phyloP scores from a whole-genome alignment of 2,329 filamentous ascomycete genomes.

The Penicillium palitans region DNA sequence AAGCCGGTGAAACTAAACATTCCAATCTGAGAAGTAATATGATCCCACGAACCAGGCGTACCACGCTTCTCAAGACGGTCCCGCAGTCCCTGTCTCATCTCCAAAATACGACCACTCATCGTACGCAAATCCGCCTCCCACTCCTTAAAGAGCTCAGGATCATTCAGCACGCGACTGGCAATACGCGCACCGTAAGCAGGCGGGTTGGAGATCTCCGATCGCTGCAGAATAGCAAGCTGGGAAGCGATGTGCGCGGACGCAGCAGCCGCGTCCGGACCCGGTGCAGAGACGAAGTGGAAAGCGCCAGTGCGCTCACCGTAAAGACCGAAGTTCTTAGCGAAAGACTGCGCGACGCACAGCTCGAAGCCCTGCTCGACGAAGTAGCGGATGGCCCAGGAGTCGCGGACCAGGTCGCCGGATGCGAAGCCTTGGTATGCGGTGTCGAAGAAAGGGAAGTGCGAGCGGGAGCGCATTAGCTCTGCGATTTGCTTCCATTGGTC shows the following conservation, averaged over 20 bases:
- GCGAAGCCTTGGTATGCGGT: conserved; percentile 97
- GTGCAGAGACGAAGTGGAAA: conserved; percentile 87
- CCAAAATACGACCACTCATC: conserved; percentile 93
- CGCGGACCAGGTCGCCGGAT: conserved; percentile 79
- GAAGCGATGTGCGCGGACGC: conserved; percentile 69
- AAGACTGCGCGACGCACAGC: conserved; percentile 60
- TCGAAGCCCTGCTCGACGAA: conserved; percentile 91
- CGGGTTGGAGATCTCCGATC: conserved; percentile 96
- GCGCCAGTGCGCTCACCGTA: conserved; percentile 95
- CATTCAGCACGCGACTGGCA: conserved; percentile 80
- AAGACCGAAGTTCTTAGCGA: conserved; percentile 71
- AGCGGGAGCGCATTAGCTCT: conserved; percentile 69
- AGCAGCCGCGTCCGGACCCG: conserved; percentile 64
- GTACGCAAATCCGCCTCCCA: conserved; percentile 90
- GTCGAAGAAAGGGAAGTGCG: conserved; percentile 98
- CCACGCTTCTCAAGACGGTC: conserved; percentile 77
- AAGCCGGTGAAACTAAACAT: conserved; percentile 87
- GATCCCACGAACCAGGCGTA: conserved; percentile 90
- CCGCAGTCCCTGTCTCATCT: conserved; percentile 79
- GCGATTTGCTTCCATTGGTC: conserved; percentile 95
- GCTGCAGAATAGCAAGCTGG: conserved; percentile 90
- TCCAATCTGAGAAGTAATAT: conserved; percentile 98
- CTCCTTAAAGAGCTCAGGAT: conserved; percentile 75
- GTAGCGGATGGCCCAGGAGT: conserved; percentile 90
- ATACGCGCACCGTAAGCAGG: conserved; percentile 92